A percentile compares a stretch with the other conserved stretches of the same genome.
phyloP scores from a whole-genome alignment of 2,329 filamentous ascomycete genomes.

The Lecanicillium sp. region DNA sequence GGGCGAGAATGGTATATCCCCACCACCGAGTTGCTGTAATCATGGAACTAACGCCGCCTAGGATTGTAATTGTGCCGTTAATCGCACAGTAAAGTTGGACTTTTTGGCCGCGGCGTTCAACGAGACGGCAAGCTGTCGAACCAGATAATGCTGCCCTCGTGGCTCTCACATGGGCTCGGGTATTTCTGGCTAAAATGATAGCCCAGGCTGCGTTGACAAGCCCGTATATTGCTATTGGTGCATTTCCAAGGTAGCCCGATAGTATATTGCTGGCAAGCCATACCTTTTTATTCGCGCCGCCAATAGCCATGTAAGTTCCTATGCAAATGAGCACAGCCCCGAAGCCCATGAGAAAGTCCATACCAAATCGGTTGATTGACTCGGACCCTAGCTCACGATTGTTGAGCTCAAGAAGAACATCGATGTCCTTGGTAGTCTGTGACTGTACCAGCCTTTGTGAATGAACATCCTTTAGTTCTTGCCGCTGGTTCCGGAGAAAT shows the following conservation, averaged over 20 bases:
- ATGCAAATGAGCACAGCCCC: slow-evolving; percentile 41
- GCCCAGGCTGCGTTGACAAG: slow-evolving; percentile 42
- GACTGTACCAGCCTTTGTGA: slow-evolving; percentile 4
- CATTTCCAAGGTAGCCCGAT: slow-evolving; percentile 48
- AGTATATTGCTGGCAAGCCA: slow-evolving; percentile 42
- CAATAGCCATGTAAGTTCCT: slow-evolving; percentile 47
- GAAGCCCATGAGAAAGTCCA: slow-evolving; percentile 42
- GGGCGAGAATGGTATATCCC: slow-evolving; percentile 43
- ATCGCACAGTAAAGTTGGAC: slow-evolving; percentile 36
- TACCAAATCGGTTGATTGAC: slow-evolving; percentile 38
- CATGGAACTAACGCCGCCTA: slow-evolving; percentile 42
- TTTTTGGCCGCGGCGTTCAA: slow-evolving; percentile 28
- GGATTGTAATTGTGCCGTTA: slow-evolving; percentile 36
- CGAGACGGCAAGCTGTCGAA: slow-evolving; percentile 16
- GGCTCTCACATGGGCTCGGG: slow-evolving; percentile 26
- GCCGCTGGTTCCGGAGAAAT: slow-evolving; percentile 34
- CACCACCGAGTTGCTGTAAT: slow-evolving; percentile 43
- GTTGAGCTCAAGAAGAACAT: slow-evolving; percentile 35
- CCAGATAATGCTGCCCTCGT: slow-evolving; percentile 17
- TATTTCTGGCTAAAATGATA: slow-evolving; percentile 30
- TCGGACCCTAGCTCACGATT: slow-evolving; percentile 43
- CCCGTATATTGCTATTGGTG: slow-evolving; percentile 39
- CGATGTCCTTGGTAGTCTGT: slow-evolving; percentile 15
- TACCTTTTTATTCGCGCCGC: slow-evolving; percentile 32
- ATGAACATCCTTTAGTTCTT: slow-evolving; percentile 18